Base-by-base conservation (phyloP, 2,329 filamentous ascomycete species). In the Verticillium dahliae region DNA sequence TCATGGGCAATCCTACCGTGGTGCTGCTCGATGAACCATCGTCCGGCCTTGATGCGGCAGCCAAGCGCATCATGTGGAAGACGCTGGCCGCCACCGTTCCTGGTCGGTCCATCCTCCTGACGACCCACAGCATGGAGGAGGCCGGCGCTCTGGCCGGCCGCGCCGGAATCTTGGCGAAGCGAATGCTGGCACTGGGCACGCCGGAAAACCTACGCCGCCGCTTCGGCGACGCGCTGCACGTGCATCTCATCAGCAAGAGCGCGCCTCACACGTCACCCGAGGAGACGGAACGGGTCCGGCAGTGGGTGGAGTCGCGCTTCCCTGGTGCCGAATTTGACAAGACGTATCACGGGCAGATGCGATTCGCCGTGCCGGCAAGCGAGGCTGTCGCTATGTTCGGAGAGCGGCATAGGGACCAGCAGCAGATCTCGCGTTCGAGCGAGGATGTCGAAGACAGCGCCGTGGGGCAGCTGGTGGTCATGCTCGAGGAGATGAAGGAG, bases 121-220 rank as follows among this genome's bases (percentile, higher is more conserved):
- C 94, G 0, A 97, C 94, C 0, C 94, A 98, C 73, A 91, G 86
- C 57, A 97, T 97, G 92, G 93, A 97, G 73, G 94, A 97, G 75
- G 94, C 93, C 0, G 92, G 96, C 69, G 92, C 92, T 1, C 81
- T 98, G 2, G 93, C 93, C 0, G 87, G 86, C 35, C 84, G 92
- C 1, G 92, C 90, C 0, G 94, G 92, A 13, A 97, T 98, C 67
- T 86, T 98, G 76, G 91, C 92, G 9, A 84, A 85, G 67, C 83
- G 87, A 37, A 96, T 97, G 92, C 81, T 97, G 27, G 93, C 92
- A 0, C 80, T 95, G 9, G 93, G 93, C 4, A 90, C 88, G 0
- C 88, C 87, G 0, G 86, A 92, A 38, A 78, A 87, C 62, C 80
- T 97, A 3, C 82, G 93, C 7, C 81, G 82, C 55, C 85, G 88